Conservation (phyloP, 192 early-diverging fungal species). For the Entomortierella chlamydospora region DNA sequence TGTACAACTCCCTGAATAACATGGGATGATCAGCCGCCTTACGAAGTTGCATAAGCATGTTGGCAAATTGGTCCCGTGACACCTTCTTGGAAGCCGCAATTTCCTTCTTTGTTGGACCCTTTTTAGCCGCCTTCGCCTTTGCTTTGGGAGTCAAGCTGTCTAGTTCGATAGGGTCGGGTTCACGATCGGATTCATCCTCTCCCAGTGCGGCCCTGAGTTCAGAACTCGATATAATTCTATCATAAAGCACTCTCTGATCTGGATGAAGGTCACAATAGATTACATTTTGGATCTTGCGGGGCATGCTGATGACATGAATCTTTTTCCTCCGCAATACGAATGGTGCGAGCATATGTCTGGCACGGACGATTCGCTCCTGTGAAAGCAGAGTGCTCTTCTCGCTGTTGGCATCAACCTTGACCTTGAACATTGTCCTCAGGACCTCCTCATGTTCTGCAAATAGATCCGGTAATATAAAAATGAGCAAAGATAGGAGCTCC, state of each 20-base stretch:
- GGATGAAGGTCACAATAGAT: conserved; percentile 63
- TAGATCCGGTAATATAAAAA: conserved; percentile 87
- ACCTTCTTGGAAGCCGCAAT: conserved; percentile 2
- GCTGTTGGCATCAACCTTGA: conserved; percentile 56
- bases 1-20: conserved; percentile 76
- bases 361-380: conserved; percentile 76
- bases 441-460: conserved; percentile 72
- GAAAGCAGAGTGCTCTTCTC: conserved; percentile 59
- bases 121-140: conserved; percentile 16
- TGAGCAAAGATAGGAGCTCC: conserved; percentile 85
- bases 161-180: conserved; percentile 17
- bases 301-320: conserved; percentile 72
- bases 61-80: conserved; percentile 54
- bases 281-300: conserved; percentile 67
- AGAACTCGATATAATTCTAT: conserved; percentile 55
- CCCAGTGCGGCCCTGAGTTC: conserved; percentile 16
- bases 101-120: conserved; percentile 19
- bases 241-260: conserved; percentile 66
- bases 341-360: conserved; percentile 85
- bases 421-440: conserved; percentile 68
- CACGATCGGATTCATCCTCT: conserved; percentile 18
- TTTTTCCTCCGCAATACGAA: conserved; percentile 91
- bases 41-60: conserved; percentile 83
- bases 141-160: conserved; percentile 28
- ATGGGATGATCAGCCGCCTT: conserved; percentile 90